A percentile compares a stretch with the other conserved stretches of the same genome.
Conservation (phyloP, 768 basidiomycete genomes). For the Cyclocybe cylindracea region DNA sequence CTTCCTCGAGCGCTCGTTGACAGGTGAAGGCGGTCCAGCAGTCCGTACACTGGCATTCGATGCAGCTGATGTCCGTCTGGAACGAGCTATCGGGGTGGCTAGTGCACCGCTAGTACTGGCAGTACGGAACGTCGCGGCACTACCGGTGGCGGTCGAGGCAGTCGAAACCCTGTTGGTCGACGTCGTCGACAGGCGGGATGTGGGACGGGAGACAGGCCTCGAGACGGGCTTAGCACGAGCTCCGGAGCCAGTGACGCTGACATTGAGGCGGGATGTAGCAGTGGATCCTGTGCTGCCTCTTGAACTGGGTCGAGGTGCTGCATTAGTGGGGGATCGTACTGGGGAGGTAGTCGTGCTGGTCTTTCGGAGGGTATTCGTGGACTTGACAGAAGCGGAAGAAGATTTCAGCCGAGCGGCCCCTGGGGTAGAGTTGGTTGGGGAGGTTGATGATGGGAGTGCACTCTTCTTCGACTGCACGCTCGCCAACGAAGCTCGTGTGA, state of each 20-base stretch:
- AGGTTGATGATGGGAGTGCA: not conserved
- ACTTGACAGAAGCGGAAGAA: slow-evolving; percentile 35
- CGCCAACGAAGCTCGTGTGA: slow-evolving; percentile 27
- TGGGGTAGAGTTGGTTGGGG: not conserved
- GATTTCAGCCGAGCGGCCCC: slow-evolving; percentile 22
- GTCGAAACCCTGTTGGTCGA: slow-evolving; percentile 10
- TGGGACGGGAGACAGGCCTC: slow-evolving; percentile 16
- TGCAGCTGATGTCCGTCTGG: slow-evolving; percentile 31
- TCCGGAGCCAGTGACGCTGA: slow-evolving; percentile 6
- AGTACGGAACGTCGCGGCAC: slow-evolving; percentile 32
- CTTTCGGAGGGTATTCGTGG: slow-evolving; percentile 6
- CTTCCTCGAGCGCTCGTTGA: slow-evolving; percentile 21
- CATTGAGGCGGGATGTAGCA: slow-evolving; percentile 10
- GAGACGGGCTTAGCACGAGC: not conserved
- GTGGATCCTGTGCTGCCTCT: slow-evolving; percentile 24
- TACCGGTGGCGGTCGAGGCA: slow-evolving; percentile 19
- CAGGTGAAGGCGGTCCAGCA: slow-evolving; percentile 15
- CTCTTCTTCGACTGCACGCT: slow-evolving; percentile 21
- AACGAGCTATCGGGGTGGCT: slow-evolving; percentile 23
- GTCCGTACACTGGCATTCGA: slow-evolving; percentile 18
- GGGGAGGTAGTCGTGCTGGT: not conserved
- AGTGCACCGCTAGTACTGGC: slow-evolving; percentile 32
- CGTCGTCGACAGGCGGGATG: slow-evolving; percentile 21
- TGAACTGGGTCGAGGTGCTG: slow-evolving; percentile 22
- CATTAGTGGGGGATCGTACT: slow-evolving; percentile 1